Evolutionary conservation across 208 protist species (phyloP).

Genomic region (Acanthamoeba sp.): DNA sequence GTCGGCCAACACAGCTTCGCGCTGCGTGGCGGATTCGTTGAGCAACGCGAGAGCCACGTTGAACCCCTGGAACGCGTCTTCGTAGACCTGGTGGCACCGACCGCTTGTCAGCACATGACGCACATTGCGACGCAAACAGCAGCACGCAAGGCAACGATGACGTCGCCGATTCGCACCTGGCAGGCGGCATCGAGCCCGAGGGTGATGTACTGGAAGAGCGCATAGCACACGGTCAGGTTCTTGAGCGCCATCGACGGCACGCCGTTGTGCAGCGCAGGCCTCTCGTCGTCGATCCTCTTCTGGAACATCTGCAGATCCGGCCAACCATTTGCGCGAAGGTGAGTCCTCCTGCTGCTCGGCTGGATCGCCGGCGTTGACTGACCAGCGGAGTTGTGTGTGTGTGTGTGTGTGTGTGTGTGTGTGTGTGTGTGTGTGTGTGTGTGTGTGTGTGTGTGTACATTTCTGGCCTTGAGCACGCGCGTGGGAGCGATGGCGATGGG

Average conservation of each 20-base stretch:
- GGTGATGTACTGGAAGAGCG: slow-evolving; percentile 45
- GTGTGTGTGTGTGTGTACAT: neutral
- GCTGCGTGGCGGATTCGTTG: neutral
- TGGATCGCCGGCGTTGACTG: too few species aligned
- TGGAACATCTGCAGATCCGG: neutral
- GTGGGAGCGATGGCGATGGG: slow-evolving; percentile 9
- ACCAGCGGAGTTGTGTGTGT: too few species aligned
- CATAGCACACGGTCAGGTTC: slow-evolving; percentile 20
- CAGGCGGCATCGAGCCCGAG: slow-evolving; percentile 35
- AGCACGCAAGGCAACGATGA: too few species aligned
- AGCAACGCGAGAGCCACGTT: slow-evolving; percentile 7
- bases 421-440: too few species aligned
- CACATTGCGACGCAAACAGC: too few species aligned
- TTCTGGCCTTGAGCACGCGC: neutral
- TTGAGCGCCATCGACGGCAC: neutral
- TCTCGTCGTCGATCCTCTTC: slow-evolving; percentile 19
- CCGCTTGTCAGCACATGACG: neutral
- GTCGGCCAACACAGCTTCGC: slow-evolving; percentile 22
- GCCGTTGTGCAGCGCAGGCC: neutral
- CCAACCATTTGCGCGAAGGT: neutral
- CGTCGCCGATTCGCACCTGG: neutral
- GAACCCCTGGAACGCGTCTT: slow-evolving; percentile 20
- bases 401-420: too few species aligned
- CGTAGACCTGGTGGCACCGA: neutral
- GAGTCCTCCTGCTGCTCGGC: too few species aligned